Conservation (phyloP, 306 rosid species). For the Acacia crassicarpa region DNA sequence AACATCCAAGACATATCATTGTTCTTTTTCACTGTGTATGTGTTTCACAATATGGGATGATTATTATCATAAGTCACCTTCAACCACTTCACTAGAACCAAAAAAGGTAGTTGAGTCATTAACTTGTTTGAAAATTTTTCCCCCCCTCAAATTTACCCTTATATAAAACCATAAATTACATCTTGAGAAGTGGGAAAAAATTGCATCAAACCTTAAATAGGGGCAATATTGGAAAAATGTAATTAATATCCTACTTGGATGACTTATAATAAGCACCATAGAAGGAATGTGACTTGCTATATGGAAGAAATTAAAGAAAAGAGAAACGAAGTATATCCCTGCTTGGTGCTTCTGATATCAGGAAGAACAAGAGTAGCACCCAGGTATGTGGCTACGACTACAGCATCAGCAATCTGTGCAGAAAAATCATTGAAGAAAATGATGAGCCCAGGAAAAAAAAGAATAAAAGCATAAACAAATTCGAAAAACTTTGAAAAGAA, state of each 20-base stretch:
- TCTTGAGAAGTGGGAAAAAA: no score
- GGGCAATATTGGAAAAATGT: no score
- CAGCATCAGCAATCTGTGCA: constrained; percentile 46
- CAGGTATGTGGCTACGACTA: constrained; percentile 41
- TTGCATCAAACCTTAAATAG: no score
- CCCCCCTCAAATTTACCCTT: no score
- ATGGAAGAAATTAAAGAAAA: background rate
- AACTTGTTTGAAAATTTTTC: no score
- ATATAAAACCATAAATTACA: no score
- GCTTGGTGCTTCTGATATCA: constrained; percentile 36
- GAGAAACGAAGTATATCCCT: background rate
- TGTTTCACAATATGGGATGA: background rate
- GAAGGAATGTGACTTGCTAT: no score
- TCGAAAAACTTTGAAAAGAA: background rate
- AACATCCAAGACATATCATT: background rate
- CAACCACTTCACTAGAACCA: no score
- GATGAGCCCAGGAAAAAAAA: background rate
- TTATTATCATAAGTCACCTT: background rate
- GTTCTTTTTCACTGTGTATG: background rate
- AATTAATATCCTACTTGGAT: no score
- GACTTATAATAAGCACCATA: no score
- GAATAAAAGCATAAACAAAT: background rate
- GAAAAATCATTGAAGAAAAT: constrained; percentile 15
- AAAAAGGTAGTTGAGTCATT: no score
- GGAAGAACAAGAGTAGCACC: constrained; percentile 53